phyloP scores from a whole-genome alignment of 176 grass and related monocot genomes.

The Oryza officinalis region DNA sequence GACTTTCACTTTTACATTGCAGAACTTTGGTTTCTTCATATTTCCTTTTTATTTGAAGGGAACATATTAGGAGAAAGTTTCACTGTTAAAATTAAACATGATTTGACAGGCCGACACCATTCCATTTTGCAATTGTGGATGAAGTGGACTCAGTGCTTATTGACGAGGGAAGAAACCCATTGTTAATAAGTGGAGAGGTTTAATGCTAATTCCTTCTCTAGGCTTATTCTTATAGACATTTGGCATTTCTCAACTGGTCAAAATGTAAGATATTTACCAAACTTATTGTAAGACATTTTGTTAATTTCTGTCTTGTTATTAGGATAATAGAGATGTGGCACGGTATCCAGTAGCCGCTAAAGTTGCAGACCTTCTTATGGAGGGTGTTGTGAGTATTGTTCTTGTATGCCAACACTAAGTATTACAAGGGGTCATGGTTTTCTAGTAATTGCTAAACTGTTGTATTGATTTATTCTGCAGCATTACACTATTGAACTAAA shows the following conservation, averaged over 20 bases:
- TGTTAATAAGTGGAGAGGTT: slow-evolving; percentile 98
- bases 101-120: slow-evolving; percentile 79
- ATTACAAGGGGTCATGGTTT: not conserved
- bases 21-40: not conserved
- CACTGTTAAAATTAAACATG: not conserved
- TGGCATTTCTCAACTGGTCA: slow-evolving; percentile 22
- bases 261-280: slow-evolving; percentile 32
- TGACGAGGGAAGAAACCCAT: slow-evolving; percentile 95
- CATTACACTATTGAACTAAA: slow-evolving; percentile 95
- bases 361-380: slow-evolving; percentile 82
- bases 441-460: slow-evolving; percentile 22
- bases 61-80: not conserved
- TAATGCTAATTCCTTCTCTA: slow-evolving; percentile 13
- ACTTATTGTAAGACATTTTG: not conserved
- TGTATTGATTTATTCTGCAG: slow-evolving; percentile 53
- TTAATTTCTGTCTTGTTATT: slow-evolving; percentile 30
- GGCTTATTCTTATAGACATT: slow-evolving; percentile 16
- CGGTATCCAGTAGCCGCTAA: slow-evolving; percentile 90
- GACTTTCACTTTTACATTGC: slow-evolving; percentile 14
- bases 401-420: slow-evolving; percentile 20
- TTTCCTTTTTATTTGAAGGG: not conserved
- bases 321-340: slow-evolving; percentile 83
- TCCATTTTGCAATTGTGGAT: slow-evolving; percentile 96
- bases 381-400: slow-evolving; percentile 73
- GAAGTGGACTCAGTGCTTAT: slow-evolving; percentile 97